Evolutionary conservation across 352 stramenopile genomes (phyloP), one percentile per base, ranked within the genome.

Genomic region (Elongisporangium anandrum): DNA sequence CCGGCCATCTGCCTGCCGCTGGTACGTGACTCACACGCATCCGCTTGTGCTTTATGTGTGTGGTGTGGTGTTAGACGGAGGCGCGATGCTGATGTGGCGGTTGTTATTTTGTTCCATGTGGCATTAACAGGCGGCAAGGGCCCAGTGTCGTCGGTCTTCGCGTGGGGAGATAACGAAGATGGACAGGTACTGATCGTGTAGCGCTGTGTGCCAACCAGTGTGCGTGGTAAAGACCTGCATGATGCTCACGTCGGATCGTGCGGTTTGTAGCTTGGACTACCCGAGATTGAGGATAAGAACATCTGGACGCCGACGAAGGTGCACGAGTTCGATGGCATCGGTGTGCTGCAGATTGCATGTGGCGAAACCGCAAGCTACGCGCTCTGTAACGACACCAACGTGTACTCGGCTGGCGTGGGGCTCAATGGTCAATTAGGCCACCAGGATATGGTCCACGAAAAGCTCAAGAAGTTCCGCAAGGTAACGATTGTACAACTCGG

Each of bases 121-220:
- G 39, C 4, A 13, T 41, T 49, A 91, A 77, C 60, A 53, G 65
- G 76, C 1, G 68, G 68, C 7, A 73, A 68, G 17, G 58, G 64
- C 15, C 68, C 77, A 0, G 68, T 89, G 51, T 85, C 84, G 6
- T 75, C 79, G 3, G 63, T 91, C 48, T 91, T 82, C 64, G 80
- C 72, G 24, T 93, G 82, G 75, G 81, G 81, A 0, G 81, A 93
- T 50, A 93, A 93, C 38, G 81, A 89, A 67, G 84, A 93, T 66
- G 81, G 84, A 56, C 84, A 93, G 69, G 81, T 90, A 52, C 22
- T 65, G 66, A 29, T 50, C 41, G 48, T 21, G 13, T 66, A 53
- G 49, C 50, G 16, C 52, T 64, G 49, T 60, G 34, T 15, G 1
- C 9, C 34, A 22, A 52, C 52, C n/a, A n/a, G n/a, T n/a, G n/a